Percentiles rank a stretch among this genome's conserved stretches.
phyloP scores from a whole-genome alignment of 1,139 yeast species.

The Candida mesenterica region DNA sequence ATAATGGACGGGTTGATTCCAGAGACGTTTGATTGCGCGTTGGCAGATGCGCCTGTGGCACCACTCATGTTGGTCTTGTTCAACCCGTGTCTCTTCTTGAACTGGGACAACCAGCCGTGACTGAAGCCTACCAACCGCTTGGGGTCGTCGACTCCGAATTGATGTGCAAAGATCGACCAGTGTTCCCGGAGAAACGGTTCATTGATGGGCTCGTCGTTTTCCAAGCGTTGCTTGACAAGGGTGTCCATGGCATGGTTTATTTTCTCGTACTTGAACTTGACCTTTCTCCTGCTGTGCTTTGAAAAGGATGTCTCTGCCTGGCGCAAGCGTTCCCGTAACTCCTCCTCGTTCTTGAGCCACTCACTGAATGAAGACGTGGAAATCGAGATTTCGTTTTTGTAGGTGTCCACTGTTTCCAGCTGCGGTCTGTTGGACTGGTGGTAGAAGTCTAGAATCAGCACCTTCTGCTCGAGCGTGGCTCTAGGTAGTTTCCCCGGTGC shows the following conservation, averaged over 20 bases:
- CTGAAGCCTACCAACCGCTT: constrained; percentile 53
- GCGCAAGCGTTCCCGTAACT: constrained; percentile 42
- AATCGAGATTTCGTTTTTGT: constrained; percentile 47
- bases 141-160: constrained; percentile 60
- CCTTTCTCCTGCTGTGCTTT: constrained; percentile 46
- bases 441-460: constrained; percentile 51
- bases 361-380: constrained; percentile 59
- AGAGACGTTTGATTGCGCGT: no score
- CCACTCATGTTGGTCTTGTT: constrained; percentile 38
- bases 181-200: constrained; percentile 56
- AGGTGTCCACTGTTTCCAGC: constrained; percentile 55
- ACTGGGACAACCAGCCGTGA: constrained; percentile 63
- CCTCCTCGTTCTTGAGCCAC: constrained; percentile 56
- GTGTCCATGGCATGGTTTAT: constrained; percentile 59
- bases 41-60: neutral
- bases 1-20: neutral
- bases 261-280: constrained; percentile 53
- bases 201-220: constrained; percentile 45
- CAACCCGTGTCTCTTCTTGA: constrained; percentile 57
- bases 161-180: constrained; percentile 56
- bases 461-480: constrained; percentile 59
- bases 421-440: constrained; percentile 52
- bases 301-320: constrained; percentile 36
- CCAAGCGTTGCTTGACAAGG: constrained; percentile 45
- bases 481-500: constrained; percentile 41